A percentile compares a stretch with the other conserved stretches of the same genome.
Conservation (phyloP, 2,329 filamentous ascomycete species). For the Arthrobotrys megalospora region DNA sequence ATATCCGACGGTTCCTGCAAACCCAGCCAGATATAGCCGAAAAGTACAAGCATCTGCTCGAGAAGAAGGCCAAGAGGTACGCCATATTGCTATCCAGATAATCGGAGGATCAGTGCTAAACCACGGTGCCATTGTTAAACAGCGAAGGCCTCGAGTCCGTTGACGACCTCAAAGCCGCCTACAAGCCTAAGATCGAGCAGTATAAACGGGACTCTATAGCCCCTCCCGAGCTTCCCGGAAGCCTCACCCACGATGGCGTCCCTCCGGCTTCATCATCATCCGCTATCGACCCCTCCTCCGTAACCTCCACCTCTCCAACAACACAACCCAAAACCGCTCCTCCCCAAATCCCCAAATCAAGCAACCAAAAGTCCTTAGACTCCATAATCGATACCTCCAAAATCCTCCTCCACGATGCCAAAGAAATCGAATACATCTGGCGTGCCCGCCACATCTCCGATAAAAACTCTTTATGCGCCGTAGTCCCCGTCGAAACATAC, state of each 20-base stretch:
- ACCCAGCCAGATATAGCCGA: conserved; percentile 83
- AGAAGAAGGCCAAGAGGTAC: conserved; percentile 81
- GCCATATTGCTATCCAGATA: neutral
- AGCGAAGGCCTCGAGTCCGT: conserved; percentile 78
- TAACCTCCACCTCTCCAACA: conserved; percentile 57
- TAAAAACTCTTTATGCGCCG: conserved; percentile 83
- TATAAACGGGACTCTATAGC: conserved; percentile 78
- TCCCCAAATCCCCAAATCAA: conserved; percentile 67
- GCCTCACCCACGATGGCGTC: conserved; percentile 35
- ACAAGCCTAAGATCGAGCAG: conserved; percentile 84
- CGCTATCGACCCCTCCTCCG: conserved; percentile 63
- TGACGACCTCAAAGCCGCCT: conserved; percentile 83
- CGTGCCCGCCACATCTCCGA: conserved; percentile 85
- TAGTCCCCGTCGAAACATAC: conserved; percentile 82
- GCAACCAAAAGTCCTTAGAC: conserved; percentile 73
- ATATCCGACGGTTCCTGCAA: conserved; percentile 78
- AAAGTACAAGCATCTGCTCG: conserved; percentile 89
- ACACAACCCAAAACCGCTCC: conserved; percentile 64
- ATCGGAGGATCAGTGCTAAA: neutral
- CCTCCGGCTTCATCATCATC: conserved; percentile 55
- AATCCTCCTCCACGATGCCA: conserved; percentile 75
- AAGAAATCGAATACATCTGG: conserved; percentile 91
- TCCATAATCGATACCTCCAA: conserved; percentile 86
- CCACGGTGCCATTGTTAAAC: neutral
- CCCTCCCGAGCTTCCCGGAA: conserved; percentile 67